Evolutionary conservation across 192 early-diverging fungal genomes (phyloP).

Genomic region (Entomortierella lignicola): DNA sequence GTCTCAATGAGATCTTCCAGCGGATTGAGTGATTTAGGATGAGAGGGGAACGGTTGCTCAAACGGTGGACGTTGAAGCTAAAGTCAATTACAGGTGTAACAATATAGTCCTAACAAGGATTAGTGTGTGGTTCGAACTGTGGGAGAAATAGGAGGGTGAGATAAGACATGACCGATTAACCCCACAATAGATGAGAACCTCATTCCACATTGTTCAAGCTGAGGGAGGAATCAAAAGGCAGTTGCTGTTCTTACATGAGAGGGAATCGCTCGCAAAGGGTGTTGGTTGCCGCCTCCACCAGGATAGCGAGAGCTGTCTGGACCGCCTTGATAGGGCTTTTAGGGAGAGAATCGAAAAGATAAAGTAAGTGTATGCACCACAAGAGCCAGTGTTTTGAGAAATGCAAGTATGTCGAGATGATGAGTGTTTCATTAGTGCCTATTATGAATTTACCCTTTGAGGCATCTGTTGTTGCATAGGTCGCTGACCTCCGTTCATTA

Average conservation of each 20-base stretch:
- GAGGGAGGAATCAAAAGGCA: not conserved
- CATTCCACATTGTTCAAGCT: not conserved
- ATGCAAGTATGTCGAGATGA: not conserved
- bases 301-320: conserved; percentile 1
- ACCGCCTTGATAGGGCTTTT: conserved; percentile 6
- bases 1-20: conserved; percentile 65
- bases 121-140: too few relatives aligned
- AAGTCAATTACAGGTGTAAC: not conserved
- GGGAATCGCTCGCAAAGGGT: conserved; percentile 31
- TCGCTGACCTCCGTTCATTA: conserved; percentile 24
- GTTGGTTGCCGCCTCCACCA: conserved; percentile 17
- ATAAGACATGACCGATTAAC: not conserved
- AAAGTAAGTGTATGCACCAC: too few relatives aligned
- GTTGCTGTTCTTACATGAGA: conserved; percentile 24
- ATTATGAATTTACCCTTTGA: conserved; percentile 7
- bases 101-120: too few relatives aligned
- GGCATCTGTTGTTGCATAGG: conserved; percentile 27
- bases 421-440: not conserved
- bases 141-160: not conserved
- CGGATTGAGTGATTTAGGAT: conserved; percentile 55
- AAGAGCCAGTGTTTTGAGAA: too few relatives aligned
- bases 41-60: conserved; percentile 38
- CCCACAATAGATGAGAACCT: not conserved
- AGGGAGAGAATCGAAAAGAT: too few relatives aligned
- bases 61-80: conserved; percentile 48